Percentiles rank a stretch among this genome's conserved stretches.
phyloP scores from a whole-genome alignment of 1,284 basidiomycete species.

The Nidula niveotomentosa region DNA sequence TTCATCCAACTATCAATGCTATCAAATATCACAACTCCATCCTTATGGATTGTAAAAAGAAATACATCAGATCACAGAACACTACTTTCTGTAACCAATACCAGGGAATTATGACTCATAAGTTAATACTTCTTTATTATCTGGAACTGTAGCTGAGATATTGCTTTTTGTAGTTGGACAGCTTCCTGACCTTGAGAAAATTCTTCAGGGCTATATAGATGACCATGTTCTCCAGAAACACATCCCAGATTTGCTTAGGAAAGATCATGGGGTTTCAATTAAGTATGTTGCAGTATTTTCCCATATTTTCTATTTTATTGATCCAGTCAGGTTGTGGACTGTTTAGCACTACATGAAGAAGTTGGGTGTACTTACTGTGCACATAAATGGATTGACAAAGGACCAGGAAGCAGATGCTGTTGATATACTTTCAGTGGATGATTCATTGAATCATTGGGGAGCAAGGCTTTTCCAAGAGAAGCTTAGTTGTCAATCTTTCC shows the following conservation, averaged over 20 bases:
- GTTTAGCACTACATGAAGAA: not conserved
- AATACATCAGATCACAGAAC: too few species aligned
- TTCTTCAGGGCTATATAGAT: slow-evolving; percentile 12
- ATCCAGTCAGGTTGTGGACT: not conserved
- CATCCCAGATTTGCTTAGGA: slow-evolving; percentile 6
- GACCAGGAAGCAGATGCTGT: not conserved
- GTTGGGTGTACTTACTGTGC: too few species aligned
- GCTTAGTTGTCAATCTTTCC: slow-evolving; percentile 11
- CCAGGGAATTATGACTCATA: too few species aligned
- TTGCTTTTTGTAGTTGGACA: slow-evolving; percentile 6
- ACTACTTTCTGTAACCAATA: too few species aligned
- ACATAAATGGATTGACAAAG: not conserved
- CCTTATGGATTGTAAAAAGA: too few species aligned
- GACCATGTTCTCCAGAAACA: slow-evolving; percentile 8
- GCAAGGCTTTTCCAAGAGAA: too few species aligned
- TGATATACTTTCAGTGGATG: not conserved
- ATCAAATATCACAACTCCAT: too few species aligned
- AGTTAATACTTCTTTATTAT: not conserved
- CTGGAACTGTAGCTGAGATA: too few species aligned
- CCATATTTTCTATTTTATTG: not conserved
- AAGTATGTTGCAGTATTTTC: not conserved
- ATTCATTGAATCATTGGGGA: not conserved
- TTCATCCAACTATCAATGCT: too few species aligned
- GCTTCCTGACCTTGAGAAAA: slow-evolving; percentile 8
- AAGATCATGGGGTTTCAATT: slow-evolving; percentile 1